Base-by-base conservation (phyloP, 2,329 filamentous ascomycete genomes). In the Ascochyta koolunga region DNA sequence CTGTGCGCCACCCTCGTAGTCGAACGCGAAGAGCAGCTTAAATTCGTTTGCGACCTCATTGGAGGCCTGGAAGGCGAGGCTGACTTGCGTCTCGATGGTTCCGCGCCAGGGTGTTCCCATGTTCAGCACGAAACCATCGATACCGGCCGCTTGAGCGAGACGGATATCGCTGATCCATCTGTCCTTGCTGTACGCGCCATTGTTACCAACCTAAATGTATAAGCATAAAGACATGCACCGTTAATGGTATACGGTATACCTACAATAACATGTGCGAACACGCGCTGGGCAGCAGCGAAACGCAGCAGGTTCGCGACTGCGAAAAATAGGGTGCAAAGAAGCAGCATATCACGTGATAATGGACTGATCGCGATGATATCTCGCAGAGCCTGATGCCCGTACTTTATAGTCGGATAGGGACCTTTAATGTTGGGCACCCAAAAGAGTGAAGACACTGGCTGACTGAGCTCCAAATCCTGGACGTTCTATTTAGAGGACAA, bases 81-180 rank as follows among this genome's bases (percentile, higher is more conserved):
- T 44, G 31, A 44, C 41, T 9, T 44, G 41, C 15, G 41, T 44
- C 21, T 44, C 41, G 31, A 44, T 44, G 31, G 41, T 44, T 24
- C 41, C 41, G 21, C 15, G 9, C 44, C 51, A 25, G 69, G 63
- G 43, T 68, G 68, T 16, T 60, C 54, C 68, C 50, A 72, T 68
- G 58, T 72, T 71, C 24, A 72, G 64, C 1, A 68, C 69, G 37
- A 72, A 71, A 10, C 68, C 69, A 49, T 72, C 69, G 43, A 72
- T 72, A 38, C 68, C 68, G 15, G 66, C 62, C 6, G 62, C 60
- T 56, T 71, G 69, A 22, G 68, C 68, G 27, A 47, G 43, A 21
- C 24, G 24, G n/a, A 47, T 37, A 10, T 44, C 41, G 21, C 41
- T 44, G 13, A 52, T 47, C 32, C 61, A 42, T 59, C 70, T 69